A percentile compares a stretch with the other conserved stretches of the same genome.
phyloP scores from a whole-genome alignment of 73 alveolate species.

The Paramecium bursaria region DNA sequence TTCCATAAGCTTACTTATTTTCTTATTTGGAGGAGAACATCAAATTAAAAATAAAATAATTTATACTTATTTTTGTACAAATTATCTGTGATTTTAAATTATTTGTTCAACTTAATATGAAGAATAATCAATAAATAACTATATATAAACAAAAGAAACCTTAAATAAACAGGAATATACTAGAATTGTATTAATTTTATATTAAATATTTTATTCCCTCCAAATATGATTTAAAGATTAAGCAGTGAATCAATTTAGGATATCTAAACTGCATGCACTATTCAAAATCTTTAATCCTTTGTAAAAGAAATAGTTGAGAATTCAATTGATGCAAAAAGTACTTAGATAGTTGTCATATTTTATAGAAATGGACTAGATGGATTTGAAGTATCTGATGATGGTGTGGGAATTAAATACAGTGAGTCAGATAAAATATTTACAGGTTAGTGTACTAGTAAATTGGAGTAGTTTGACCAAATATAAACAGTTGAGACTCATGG shows the following conservation, averaged over 20 bases:
- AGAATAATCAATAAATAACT: not conserved
- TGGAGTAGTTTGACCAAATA: constrained; percentile 82
- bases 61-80: not conserved
- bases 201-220: not conserved
- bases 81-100: not conserved
- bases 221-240: constrained; percentile 43
- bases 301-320: constrained; percentile 85
- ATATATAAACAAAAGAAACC: not conserved
- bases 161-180: not conserved
- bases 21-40: too few relatives aligned
- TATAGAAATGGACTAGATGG: constrained; percentile 78
- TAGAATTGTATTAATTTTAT: not conserved
- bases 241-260: constrained; percentile 16
- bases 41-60: too few relatives aligned
- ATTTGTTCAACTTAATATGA: not conserved
- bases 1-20: too few relatives aligned
- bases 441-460: constrained; percentile 93
- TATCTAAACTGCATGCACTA: constrained; percentile 17
- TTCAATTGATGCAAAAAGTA: constrained; percentile 82
- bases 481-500: constrained; percentile 82
- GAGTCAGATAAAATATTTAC: constrained; percentile 83
- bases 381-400: constrained; percentile 89
- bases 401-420: constrained; percentile 90
- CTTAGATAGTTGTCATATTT: constrained; percentile 72
- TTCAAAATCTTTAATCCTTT: constrained; percentile 18